Evolutionary conservation across 2,329 filamentous ascomycete genomes (phyloP), one percentile per base, ranked within the genome.

Genomic region (Verticillium longisporum): DNA sequence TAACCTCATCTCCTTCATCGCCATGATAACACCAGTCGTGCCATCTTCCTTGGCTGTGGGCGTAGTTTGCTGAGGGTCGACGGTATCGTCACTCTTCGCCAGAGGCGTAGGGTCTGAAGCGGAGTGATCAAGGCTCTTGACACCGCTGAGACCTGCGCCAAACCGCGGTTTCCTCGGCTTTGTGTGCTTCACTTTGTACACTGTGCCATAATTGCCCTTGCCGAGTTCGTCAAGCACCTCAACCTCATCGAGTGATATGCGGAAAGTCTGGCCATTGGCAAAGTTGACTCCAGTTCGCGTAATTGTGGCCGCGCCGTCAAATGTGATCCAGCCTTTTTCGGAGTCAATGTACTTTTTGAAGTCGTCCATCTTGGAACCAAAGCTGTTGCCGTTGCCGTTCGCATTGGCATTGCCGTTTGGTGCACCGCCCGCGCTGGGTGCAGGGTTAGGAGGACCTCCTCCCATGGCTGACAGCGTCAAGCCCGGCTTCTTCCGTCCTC

Each of bases 201-300:
- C 95, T 1, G 94, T 98, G 63, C 95, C 95, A 69, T 99, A 99
- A 73, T 99, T 99, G 50, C 95, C 95, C 75, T 98, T 99, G 56
- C 95, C 95, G 13, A 99, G 79, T 77, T 99, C 95, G 64, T 94
- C 92, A 61, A 98, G 73, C 1, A 91, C 94, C 68, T 98, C 92
- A 6, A 99, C 90, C 73, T 99, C 94, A 70, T 99, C 94, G 53
- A 99, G 81, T 4, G 94, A 98, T 70, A 99, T 98, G 70, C 84
- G 92, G 75, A 99, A 98, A 18, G 88, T 92, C 60, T 88, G 89
- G 2, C 95, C 95, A 61, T 90, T 92, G 31, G 90, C 88, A 71
- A 99, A 99, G 70, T 98, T 89, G 64, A 99, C 93, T 31, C 95
- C 95, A 15, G 90, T 87, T 32, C 91, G 88, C 65, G 93, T 94